Percentiles rank a stretch among this genome's conserved stretches.
These are phyloP conservation scores for Dorcoceras hygrometricum DNA, from an alignment of 257 asterid genomes.

Conservation along the genomic window DNA sequence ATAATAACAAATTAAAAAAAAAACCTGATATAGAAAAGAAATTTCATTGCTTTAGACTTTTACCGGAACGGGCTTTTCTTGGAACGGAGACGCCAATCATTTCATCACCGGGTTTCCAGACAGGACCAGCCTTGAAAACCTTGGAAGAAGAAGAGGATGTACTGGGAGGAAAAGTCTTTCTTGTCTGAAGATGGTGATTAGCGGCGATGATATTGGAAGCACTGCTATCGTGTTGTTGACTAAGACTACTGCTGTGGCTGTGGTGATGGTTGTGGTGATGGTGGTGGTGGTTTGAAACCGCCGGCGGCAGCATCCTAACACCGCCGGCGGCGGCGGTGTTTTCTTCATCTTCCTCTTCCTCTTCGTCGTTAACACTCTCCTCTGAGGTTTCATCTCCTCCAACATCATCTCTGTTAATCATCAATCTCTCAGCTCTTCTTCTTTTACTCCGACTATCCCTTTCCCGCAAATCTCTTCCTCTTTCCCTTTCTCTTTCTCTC, in stretches of 20 bases:
- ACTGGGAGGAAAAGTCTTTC: slow-evolving; percentile 66
- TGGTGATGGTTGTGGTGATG: slow-evolving; percentile 32
- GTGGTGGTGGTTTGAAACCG: slow-evolving; percentile 32
- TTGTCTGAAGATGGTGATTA: slow-evolving; percentile 51
- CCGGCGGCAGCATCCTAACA: slow-evolving; percentile 45
- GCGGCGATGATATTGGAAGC: slow-evolving; percentile 21
- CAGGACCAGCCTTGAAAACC: slow-evolving; percentile 59
- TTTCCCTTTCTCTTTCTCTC: slow-evolving; percentile 59
- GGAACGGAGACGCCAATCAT: slow-evolving; percentile 92
- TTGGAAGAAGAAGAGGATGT: slow-evolving; percentile 35
- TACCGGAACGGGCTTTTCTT: slow-evolving; percentile 96
- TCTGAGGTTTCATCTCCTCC: slow-evolving; percentile 80
- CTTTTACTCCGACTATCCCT: slow-evolving; percentile 64
- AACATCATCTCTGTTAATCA: slow-evolving; percentile 42
- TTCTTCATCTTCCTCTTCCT: slow-evolving; percentile 64
- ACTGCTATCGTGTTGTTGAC: slow-evolving; percentile 39
- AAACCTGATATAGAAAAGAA: not conserved
- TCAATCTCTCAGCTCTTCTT: slow-evolving; percentile 64
- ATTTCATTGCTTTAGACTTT: not conserved
- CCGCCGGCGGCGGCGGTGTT: slow-evolving; percentile 29
- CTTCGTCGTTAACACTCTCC: slow-evolving; percentile 85
- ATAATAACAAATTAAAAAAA: slow-evolving; percentile 25
- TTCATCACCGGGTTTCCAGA: slow-evolving; percentile 91
- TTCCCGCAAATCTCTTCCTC: slow-evolving; percentile 45
- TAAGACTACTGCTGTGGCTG: slow-evolving; percentile 36